phyloP scores from a whole-genome alignment of 2,329 filamentous ascomycete species.

The Arthrobotrys megalospora region DNA sequence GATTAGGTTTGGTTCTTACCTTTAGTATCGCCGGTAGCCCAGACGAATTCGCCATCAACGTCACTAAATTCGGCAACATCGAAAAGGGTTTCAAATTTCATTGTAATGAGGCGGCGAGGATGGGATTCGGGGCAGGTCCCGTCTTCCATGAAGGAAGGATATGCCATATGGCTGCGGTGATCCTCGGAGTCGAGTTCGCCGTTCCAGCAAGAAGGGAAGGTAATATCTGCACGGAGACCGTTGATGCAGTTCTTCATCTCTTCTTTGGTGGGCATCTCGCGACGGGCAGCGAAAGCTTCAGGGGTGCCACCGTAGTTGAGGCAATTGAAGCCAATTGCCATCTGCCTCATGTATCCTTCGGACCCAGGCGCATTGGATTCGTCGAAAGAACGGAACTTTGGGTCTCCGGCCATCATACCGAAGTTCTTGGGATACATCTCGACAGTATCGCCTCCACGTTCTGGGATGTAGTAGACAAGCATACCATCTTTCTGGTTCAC shows the following conservation, averaged over 20 bases:
- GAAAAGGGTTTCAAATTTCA: constrained; percentile 91
- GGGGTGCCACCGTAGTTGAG: constrained; percentile 80
- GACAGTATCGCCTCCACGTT: constrained; percentile 74
- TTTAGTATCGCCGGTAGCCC: constrained; percentile 83
- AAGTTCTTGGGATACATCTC: constrained; percentile 83
- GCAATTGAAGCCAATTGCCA: constrained; percentile 94
- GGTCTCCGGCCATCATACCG: constrained; percentile 85
- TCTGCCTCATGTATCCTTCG: constrained; percentile 80
- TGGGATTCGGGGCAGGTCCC: constrained; percentile 81
- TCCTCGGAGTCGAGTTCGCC: constrained; percentile 74
- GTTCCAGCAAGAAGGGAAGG: constrained; percentile 93
- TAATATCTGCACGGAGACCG: constrained; percentile 85
- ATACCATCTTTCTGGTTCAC: constrained; percentile 85
- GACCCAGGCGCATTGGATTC: constrained; percentile 76
- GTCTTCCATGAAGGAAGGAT: constrained; percentile 81
- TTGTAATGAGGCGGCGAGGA: constrained; percentile 77
- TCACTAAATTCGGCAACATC: constrained; percentile 77
- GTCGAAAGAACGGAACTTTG: constrained; percentile 78
- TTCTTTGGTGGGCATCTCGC: constrained; percentile 82
- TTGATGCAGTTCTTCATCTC: constrained; percentile 86
- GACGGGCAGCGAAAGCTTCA: constrained; percentile 84
- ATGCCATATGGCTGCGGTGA: constrained; percentile 79
- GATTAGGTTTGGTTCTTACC: constrained; percentile 69
- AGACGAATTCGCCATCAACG: constrained; percentile 76
- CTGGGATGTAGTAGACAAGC: constrained; percentile 78